A percentile compares a stretch with the other conserved stretches of the same genome.
Conservation (phyloP, 1,284 basidiomycete species). For the Fistulinella cinereoalba region DNA sequence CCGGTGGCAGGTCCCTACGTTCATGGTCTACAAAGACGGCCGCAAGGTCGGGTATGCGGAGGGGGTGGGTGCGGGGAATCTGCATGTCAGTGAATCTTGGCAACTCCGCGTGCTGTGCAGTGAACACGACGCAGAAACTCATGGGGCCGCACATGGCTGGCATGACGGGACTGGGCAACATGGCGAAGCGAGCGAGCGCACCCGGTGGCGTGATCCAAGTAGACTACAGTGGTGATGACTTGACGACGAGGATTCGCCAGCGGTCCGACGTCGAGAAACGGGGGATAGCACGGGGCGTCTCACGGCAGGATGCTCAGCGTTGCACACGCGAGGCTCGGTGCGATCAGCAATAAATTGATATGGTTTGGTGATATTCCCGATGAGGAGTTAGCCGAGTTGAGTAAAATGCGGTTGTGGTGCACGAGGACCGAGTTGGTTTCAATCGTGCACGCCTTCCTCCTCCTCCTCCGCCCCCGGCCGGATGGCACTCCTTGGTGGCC, state of each 20-base stretch:
- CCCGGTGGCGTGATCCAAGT: too few species aligned
- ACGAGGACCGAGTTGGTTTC: conserved; percentile 14
- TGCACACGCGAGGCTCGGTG: too few species aligned
- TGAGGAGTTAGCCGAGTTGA: conserved; percentile 14
- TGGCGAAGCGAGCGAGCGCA: too few species aligned
- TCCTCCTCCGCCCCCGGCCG: neutral
- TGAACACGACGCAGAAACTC: conserved; percentile 19
- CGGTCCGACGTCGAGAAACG: neutral
- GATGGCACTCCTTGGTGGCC: conserved; percentile 31
- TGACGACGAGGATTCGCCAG: neutral
- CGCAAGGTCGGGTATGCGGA: conserved; percentile 23
- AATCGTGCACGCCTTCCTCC: neutral
- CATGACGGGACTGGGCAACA: too few species aligned
- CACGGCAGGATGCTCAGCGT: neutral
- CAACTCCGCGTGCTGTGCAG: neutral
- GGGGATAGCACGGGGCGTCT: neutral
- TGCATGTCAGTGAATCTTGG: conserved; percentile 24
- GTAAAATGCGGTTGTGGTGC: conserved; percentile 5
- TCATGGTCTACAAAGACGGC: conserved; percentile 33
- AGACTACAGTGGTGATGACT: neutral
- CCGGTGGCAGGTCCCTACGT: conserved; percentile 20
- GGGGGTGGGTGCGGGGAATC: conserved; percentile 26
- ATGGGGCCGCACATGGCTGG: conserved; percentile 18
- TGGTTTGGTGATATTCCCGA: conserved; percentile 6
- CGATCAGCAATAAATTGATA: too few species aligned